phyloP scores from a whole-genome alignment of 352 stramenopile species.

The Phytophthora chlamydospora region DNA sequence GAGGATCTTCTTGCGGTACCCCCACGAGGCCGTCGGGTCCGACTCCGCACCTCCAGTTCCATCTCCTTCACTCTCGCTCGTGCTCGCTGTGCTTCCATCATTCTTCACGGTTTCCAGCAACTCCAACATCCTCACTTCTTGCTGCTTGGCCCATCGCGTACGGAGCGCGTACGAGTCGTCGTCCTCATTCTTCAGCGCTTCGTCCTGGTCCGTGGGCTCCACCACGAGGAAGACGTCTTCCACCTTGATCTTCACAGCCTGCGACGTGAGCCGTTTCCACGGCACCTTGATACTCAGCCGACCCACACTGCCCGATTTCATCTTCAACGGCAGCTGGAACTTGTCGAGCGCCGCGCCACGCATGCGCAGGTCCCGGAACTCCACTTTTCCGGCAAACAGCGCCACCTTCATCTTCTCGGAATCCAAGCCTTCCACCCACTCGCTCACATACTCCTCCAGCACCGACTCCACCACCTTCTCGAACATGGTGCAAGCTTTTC shows the following conservation, averaged over 20 bases:
- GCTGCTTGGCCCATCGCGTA: slow-evolving; percentile 79
- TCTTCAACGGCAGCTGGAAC: slow-evolving; percentile 78
- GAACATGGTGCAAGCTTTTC: slow-evolving; percentile 59
- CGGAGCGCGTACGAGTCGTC: slow-evolving; percentile 68
- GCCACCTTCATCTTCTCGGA: slow-evolving; percentile 90
- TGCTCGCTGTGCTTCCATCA: slow-evolving; percentile 33
- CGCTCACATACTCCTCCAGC: slow-evolving; percentile 86
- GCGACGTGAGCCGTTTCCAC: slow-evolving; percentile 84
- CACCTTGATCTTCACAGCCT: slow-evolving; percentile 77
- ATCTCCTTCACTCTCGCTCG: slow-evolving; percentile 23
- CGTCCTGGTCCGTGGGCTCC: slow-evolving; percentile 66
- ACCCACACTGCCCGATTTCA: slow-evolving; percentile 75
- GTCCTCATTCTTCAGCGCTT: slow-evolving; percentile 35
- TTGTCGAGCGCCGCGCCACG: slow-evolving; percentile 72
- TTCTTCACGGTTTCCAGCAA: slow-evolving; percentile 73
- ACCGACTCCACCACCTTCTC: slow-evolving; percentile 87
- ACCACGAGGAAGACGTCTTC: slow-evolving; percentile 82
- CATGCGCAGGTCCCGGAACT: slow-evolving; percentile 82
- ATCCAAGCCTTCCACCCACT: slow-evolving; percentile 86
- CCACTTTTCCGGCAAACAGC: slow-evolving; percentile 83
- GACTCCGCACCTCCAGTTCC: slow-evolving; percentile 12
- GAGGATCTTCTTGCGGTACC: slow-evolving; percentile 82
- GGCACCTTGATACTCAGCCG: slow-evolving; percentile 81
- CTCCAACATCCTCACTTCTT: slow-evolving; percentile 80
- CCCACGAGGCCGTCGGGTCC: slow-evolving; percentile 67